These are phyloP conservation scores for Tolypocladium cylindrosporum DNA, from an alignment of 2,329 filamentous ascomycete species.

Conservation along the genomic window DNA sequence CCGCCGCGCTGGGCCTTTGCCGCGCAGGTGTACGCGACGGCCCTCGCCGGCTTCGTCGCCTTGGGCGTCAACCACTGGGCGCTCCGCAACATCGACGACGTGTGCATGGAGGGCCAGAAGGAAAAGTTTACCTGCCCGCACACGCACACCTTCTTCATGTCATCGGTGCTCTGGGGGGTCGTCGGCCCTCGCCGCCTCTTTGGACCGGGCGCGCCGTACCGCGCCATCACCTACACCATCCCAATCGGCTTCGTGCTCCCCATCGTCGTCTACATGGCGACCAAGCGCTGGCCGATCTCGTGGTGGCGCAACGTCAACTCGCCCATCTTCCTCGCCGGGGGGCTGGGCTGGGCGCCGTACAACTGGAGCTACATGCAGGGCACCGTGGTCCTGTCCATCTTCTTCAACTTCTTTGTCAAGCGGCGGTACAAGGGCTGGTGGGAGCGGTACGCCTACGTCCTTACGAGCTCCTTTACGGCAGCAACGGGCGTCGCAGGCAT, in stretches of 20 bases:
- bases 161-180: slow-evolving; percentile 56
- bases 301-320: slow-evolving; percentile 13
- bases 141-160: slow-evolving; percentile 46
- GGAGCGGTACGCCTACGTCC: slow-evolving; percentile 17
- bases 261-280: slow-evolving; percentile 6
- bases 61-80: slow-evolving; percentile 52
- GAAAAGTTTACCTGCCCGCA: slow-evolving; percentile 40
- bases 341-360: slow-evolving; percentile 14
- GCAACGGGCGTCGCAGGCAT: slow-evolving; percentile 16
- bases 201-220: slow-evolving; percentile 9
- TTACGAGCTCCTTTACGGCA: slow-evolving; percentile 14
- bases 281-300: slow-evolving; percentile 10
- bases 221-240: slow-evolving; percentile 9
- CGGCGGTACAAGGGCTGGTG: slow-evolving; percentile 13
- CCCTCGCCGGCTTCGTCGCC: slow-evolving; percentile 44
- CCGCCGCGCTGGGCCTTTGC: slow-evolving; percentile 44
- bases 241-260: slow-evolving; percentile 10
- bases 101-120: slow-evolving; percentile 42
- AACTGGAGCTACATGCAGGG: slow-evolving; percentile 17
- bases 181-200: slow-evolving; percentile 59
- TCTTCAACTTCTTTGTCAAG: slow-evolving; percentile 17
- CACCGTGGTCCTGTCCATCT: slow-evolving; percentile 9
- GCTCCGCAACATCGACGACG: slow-evolving; percentile 40
- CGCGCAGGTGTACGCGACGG: slow-evolving; percentile 41
- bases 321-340: slow-evolving; percentile 12